A percentile compares a stretch with the other conserved stretches of the same genome.
phyloP scores from a whole-genome alignment of 2,329 filamentous ascomycete genomes.

The Aureobasidium pullulans region DNA sequence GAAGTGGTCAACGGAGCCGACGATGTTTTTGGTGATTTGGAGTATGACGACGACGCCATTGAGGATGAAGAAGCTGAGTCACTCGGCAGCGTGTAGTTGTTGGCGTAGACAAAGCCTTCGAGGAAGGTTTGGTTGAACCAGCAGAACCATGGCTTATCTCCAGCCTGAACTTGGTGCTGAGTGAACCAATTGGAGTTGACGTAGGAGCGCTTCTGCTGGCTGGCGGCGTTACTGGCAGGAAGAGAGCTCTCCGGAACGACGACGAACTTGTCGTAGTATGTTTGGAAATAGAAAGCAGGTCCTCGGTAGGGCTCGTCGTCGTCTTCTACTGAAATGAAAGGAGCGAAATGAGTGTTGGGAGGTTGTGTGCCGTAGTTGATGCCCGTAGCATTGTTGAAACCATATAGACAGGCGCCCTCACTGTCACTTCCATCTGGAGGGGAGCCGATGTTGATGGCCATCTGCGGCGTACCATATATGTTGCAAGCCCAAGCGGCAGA shows the following conservation, averaged over 20 bases:
- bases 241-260: conserved; percentile 38
- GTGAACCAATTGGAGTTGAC: conserved; percentile 22
- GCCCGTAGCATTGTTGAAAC: conserved; percentile 20
- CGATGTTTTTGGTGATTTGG: neutral
- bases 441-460: conserved; percentile 24
- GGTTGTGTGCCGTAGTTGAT: conserved; percentile 56
- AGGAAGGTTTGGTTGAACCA: conserved; percentile 61
- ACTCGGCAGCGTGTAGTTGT: conserved; percentile 6
- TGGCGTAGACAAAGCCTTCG: conserved; percentile 59
- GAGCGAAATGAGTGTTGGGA: conserved; percentile 35
- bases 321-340: conserved; percentile 51
- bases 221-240: conserved; percentile 24
- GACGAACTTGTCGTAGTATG: conserved; percentile 58
- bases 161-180: conserved; percentile 41
- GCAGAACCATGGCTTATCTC: conserved; percentile 61
- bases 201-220: conserved; percentile 16
- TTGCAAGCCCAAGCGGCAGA: conserved; percentile 58
- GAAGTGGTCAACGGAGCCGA: conserved; percentile 11
- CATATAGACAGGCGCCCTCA: conserved; percentile 25
- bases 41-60: conserved; percentile 13
- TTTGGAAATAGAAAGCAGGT: conserved; percentile 57
- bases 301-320: conserved; percentile 49
- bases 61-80: conserved; percentile 13
- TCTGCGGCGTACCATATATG: conserved; percentile 29
- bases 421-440: conserved; percentile 17